These are phyloP conservation scores for Laetiporus sulphureus DNA, from an alignment of 1,284 basidiomycete genomes.

Conservation along the genomic window DNA sequence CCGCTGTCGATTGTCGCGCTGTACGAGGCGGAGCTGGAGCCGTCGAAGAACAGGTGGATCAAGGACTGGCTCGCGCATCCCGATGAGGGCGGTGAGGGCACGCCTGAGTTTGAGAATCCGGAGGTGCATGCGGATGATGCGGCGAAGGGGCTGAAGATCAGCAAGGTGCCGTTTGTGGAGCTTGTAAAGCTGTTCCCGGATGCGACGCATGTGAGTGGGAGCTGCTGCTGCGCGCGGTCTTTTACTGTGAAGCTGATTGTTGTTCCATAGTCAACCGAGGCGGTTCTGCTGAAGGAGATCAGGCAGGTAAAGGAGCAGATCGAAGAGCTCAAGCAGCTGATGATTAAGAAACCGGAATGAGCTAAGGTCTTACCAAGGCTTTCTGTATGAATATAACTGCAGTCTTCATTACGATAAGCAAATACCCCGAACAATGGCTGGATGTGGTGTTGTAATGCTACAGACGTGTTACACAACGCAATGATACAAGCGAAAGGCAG, in stretches of 20 bases:
- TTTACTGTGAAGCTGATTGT: slow-evolving; percentile 8
- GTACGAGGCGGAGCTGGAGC: slow-evolving; percentile 59
- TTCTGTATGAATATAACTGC: no score
- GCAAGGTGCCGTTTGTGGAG: slow-evolving; percentile 68
- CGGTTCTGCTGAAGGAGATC: slow-evolving; percentile 63
- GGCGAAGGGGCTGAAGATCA: slow-evolving; percentile 56
- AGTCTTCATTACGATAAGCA: no score
- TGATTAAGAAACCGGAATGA: slow-evolving; percentile 34
- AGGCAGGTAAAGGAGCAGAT: slow-evolving; percentile 51
- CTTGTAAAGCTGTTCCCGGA: slow-evolving; percentile 77
- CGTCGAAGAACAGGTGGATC: slow-evolving; percentile 53
- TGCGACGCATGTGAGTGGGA: slow-evolving; percentile 51
- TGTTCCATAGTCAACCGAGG: slow-evolving; percentile 59
- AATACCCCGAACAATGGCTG: no score
- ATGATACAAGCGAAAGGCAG: background rate
- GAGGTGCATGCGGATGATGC: slow-evolving; percentile 54
- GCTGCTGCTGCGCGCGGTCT: background rate
- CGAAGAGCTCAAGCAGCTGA: slow-evolving; percentile 43
- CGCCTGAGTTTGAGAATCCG: slow-evolving; percentile 50
- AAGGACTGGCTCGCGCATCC: slow-evolving; percentile 58
- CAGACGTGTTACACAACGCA: background rate
- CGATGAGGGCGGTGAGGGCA: slow-evolving; percentile 65
- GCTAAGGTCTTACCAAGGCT: no score
- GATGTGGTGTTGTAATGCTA: background rate
- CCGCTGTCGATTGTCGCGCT: slow-evolving; percentile 73